Base-by-base conservation (phyloP, 2,329 filamentous ascomycete species). In the Apiospora koreana region DNA sequence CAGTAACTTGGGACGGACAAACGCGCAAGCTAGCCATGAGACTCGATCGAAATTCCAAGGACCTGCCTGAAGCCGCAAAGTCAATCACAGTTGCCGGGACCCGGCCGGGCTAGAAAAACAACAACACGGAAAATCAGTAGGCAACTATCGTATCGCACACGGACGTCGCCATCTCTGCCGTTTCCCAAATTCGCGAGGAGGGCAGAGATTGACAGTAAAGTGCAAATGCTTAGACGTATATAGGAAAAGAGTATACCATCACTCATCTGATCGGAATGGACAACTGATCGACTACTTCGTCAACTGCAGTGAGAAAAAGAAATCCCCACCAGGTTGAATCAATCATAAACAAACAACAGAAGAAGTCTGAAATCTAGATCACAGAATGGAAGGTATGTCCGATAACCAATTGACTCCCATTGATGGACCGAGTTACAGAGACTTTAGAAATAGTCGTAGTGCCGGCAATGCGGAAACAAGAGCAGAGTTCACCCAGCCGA, bases 21-120 rank as follows among this genome's bases (percentile, higher is more conserved):
- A 62, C 54, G 54, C 54, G 54, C 54, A 62, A 62, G 54, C 54
- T 38, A 62, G 54, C 54, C 54, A 62, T 2, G 54, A 35, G 54
- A n/a, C 31, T 58, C 50, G 28, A 35, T 28, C 14, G 16, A 12
- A 43, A 43, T 43, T 43, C 41, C 28, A 38, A 12, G 31, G 18
- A 9, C 28, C 31, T 62, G 54, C 54, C 21, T 62, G 54, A 10
- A 38, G 54, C 54, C 54, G 31, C 28, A 18, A 54, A 62, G 54
- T 23, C 54, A 38, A 38, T 12, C 31, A 62, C 8, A 6, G 18
- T 38, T 38, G 9, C 8, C 10, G 31, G 54, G 21, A n/a, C 25
- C 14, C 2, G 25, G 31, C 54, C 28, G 7, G 54, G 16, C 9
- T 9, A 43, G 41, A 23, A 62, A 62, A 62, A 38, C 54, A 62